Conservation (phyloP, 805 yeast genomes). For the Candida jianshihensis region DNA sequence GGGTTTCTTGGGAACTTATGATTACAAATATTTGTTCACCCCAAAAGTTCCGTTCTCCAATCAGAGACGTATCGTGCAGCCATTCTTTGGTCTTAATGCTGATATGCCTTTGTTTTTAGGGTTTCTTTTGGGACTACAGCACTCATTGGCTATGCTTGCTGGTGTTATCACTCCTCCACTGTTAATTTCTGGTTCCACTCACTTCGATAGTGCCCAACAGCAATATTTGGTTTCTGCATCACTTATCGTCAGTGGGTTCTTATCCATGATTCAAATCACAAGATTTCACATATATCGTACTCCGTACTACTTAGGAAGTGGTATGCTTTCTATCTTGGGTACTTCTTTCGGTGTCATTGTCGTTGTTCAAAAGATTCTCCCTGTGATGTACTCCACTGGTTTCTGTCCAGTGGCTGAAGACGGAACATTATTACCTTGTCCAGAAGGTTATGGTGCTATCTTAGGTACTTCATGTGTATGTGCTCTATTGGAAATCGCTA, state of each 20-base stretch:
- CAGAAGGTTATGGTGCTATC: constrained; percentile 82
- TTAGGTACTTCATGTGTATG: constrained; percentile 74
- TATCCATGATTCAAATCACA: constrained; percentile 72
- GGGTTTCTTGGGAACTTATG: constrained; percentile 82
- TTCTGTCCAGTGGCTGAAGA: constrained; percentile 55
- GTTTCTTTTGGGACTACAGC: constrained; percentile 76
- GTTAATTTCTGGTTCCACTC: constrained; percentile 59
- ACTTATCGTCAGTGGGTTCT: constrained; percentile 61
- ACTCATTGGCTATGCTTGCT: constrained; percentile 84
- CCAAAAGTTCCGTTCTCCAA: constrained; percentile 69
- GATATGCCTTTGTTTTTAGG: constrained; percentile 79
- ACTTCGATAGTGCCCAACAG: constrained; percentile 41
- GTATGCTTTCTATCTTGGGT: constrained; percentile 83
- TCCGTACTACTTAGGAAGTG: constrained; percentile 81
- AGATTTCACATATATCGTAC: constrained; percentile 73
- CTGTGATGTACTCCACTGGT: constrained; percentile 72
- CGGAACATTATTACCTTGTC: constrained; percentile 72
- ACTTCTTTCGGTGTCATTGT: constrained; percentile 85
- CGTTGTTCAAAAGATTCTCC: constrained; percentile 68
- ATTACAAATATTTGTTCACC: constrained; percentile 70
- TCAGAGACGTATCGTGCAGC: constrained; percentile 45
- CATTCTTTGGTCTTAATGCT: constrained; percentile 75
- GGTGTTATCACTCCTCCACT: constrained; percentile 85
- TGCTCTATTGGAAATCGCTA: constrained; percentile 60
- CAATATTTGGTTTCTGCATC: constrained; percentile 70